Evolutionary conservation across 192 early-diverging fungal genomes (phyloP).

Genomic region (Physocladia obscura): DNA sequence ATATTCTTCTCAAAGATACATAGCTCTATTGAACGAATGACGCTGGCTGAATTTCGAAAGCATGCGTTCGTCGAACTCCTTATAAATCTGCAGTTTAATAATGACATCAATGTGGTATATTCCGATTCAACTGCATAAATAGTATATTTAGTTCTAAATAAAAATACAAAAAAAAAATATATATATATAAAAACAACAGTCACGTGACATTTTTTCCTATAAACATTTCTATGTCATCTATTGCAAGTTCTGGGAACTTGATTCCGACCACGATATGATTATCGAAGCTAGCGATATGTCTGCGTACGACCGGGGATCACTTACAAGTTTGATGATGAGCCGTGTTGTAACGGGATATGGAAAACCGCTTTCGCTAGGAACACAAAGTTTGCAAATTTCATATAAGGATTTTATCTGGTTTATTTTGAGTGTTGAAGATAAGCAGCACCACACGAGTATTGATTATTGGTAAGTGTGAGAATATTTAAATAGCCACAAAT

Average conservation of each 20-base stretch:
- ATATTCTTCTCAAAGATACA: conserved; percentile 77
- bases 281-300: conserved; percentile 68
- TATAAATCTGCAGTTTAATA: conserved; percentile 61
- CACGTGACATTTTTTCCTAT: conserved; percentile 88
- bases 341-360: conserved; percentile 74
- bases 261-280: conserved; percentile 82
- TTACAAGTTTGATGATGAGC: conserved; percentile 68
- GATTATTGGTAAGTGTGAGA: conserved; percentile 71
- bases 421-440: conserved; percentile 79
- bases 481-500: no score
- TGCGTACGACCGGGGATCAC: conserved; percentile 69
- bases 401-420: conserved; percentile 88
- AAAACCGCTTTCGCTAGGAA: conserved; percentile 40
- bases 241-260: conserved; percentile 95
- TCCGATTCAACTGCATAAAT: no score
- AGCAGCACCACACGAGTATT: conserved; percentile 58
- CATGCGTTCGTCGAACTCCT: conserved; percentile 63
- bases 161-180: no score
- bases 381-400: conserved; percentile 25
- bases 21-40: conserved; percentile 70
- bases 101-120: conserved; percentile 70
- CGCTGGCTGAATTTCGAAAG: conserved; percentile 72
- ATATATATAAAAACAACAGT: no score
- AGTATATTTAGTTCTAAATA: no score
- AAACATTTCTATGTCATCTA: conserved; percentile 98